These are phyloP conservation scores for Isabelozyma pseudorhagii DNA, from an alignment of 805 yeast genomes.

Conservation along the genomic window DNA sequence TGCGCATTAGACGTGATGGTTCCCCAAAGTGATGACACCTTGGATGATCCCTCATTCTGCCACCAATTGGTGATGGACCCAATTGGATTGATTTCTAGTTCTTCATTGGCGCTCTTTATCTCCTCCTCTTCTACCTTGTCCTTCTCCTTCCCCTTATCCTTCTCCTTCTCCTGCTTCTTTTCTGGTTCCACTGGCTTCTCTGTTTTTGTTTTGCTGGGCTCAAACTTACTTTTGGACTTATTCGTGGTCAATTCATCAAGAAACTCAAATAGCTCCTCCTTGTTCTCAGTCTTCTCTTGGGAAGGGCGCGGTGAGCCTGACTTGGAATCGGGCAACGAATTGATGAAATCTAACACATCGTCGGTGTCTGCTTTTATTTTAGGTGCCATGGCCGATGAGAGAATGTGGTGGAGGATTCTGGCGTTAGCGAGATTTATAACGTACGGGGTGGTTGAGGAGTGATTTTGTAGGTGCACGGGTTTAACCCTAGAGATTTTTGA, in stretches of 20 bases:
- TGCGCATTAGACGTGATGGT: slow-evolving; percentile 55
- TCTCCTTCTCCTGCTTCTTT: background rate
- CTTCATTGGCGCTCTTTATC: slow-evolving; percentile 9
- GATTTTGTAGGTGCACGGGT: background rate
- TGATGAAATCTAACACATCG: slow-evolving; percentile 77
- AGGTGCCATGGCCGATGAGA: slow-evolving; percentile 6
- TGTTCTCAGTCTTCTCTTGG: slow-evolving; percentile 32
- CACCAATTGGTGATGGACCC: slow-evolving; percentile 72
- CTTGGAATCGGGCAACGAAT: slow-evolving; percentile 67
- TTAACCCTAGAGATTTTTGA: background rate
- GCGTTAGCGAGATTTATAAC: too few species aligned
- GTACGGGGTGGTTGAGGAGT: too few species aligned
- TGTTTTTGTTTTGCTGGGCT: slow-evolving; percentile 24
- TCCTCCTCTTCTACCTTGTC: slow-evolving; percentile 1
- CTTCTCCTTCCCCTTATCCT: too few species aligned
- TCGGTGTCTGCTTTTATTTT: slow-evolving; percentile 50
- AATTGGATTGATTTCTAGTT: slow-evolving; percentile 52
- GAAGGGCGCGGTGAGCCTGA: slow-evolving; percentile 27
- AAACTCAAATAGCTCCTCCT: slow-evolving; percentile 53
- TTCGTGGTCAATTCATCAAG: slow-evolving; percentile 63
- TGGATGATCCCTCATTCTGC: slow-evolving; percentile 64
- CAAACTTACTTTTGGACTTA: slow-evolving; percentile 21
- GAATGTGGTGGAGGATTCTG: too few species aligned
- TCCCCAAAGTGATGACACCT: slow-evolving; percentile 67
- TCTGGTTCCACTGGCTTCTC: slow-evolving; percentile 12